A percentile compares a stretch with the other conserved stretches of the same genome.
Conservation (phyloP, 805 yeast genomes). For the Pichia scutulata region DNA sequence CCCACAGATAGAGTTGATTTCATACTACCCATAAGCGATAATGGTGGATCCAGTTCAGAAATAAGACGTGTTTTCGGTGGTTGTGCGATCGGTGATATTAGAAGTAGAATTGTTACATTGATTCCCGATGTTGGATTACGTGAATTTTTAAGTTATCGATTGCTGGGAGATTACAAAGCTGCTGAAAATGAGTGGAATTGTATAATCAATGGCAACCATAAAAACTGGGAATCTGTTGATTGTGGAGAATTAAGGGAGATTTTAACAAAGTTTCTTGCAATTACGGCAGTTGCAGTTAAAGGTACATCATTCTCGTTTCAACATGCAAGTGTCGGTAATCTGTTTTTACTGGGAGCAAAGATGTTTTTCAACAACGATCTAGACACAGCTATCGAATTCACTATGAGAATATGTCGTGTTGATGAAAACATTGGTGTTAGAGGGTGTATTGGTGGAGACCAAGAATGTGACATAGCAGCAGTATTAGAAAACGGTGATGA, state of each 20-base stretch:
- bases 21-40: constrained; percentile 79
- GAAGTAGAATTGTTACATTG: constrained; percentile 72
- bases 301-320: constrained; percentile 56
- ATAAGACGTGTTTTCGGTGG: constrained; percentile 82
- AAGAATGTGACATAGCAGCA: constrained; percentile 59
- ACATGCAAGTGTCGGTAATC: constrained; percentile 77
- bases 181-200: constrained; percentile 72
- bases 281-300: neutral
- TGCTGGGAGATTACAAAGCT: constrained; percentile 31
- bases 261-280: constrained; percentile 30
- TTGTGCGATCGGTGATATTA: constrained; percentile 88
- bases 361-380: neutral
- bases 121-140: constrained; percentile 44
- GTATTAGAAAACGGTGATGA: constrained; percentile 56
- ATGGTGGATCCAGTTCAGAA: constrained; percentile 94
- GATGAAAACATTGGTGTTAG: constrained; percentile 48
- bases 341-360: constrained; percentile 60
- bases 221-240: constrained; percentile 54
- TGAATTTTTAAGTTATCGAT: constrained; percentile 39
- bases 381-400: constrained; percentile 46
- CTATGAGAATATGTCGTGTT: constrained; percentile 55
- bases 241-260: constrained; percentile 48
- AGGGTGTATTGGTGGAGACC: constrained; percentile 49
- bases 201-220: constrained; percentile 74
- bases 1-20: constrained; percentile 36